Evolutionary conservation across 129 eudicot species (phyloP), one percentile per base, ranked within the genome.

Genomic region (Tagetes patula): DNA sequence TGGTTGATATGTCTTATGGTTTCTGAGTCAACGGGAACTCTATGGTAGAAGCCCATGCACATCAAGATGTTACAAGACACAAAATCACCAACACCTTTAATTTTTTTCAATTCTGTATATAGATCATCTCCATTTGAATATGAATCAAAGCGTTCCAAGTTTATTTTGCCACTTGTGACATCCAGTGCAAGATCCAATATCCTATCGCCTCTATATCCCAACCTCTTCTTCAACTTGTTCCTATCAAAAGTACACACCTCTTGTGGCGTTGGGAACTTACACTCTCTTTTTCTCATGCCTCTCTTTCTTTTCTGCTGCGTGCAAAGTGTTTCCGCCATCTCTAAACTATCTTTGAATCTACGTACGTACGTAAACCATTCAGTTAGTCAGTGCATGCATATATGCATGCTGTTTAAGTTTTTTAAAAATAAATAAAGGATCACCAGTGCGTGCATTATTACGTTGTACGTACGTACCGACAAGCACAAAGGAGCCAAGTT

Each of bases 281-380:
- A 60, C 8, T 10, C 1, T 27, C 6, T 14, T 13, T 42, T 53
- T 30, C 33, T 69, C 6, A 27, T 79, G 4, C 49, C 55, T 38
- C 41, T 68, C 6, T 55, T 64, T 52, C 48, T n/a, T 49, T 69
- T 36, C 31, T 5, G 14, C 58, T 77, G 75, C n/a, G n/a, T 39
- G 53, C 91, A 86, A 48, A 86, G 80, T 31, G 12, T n/a, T 46
- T 83, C 43, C 1, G 84, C 86, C 91, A 75, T 81, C 41, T 75
- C 63, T 72, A 83, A 78, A 12, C 80, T 71, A 45, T 77, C 82
- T 9, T 40, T 4, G 52, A 83, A 86, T 52, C 90, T 80, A 53
- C 66, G 41, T 20, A 20, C 27, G 27, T 20, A 20, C 27, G 27
- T 20, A 20, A 20, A 20, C 27, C 27, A 20, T 20, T 20, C 27